Evolutionary conservation across 495 filamentous ascomycete species (phyloP).

Genomic region (Aspergillus sclerotiicarbonarius): DNA sequence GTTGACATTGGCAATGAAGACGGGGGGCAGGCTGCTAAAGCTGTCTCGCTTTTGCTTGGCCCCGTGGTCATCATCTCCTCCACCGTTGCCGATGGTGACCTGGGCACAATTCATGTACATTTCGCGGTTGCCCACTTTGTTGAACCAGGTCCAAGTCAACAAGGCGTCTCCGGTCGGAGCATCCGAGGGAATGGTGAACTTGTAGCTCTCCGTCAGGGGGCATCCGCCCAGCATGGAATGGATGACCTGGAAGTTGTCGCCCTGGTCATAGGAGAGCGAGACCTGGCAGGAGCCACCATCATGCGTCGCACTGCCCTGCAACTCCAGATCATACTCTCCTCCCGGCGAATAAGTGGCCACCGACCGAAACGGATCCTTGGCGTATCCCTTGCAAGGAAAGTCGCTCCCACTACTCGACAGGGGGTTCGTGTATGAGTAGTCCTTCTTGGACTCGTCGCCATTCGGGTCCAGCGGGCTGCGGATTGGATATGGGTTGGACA

Average conservation of each 20-base stretch:
- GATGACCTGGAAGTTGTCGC: slow-evolving; percentile 73
- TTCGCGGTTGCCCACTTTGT: slow-evolving; percentile 83
- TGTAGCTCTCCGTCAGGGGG: slow-evolving; percentile 54
- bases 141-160: slow-evolving; percentile 89
- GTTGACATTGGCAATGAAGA: slow-evolving; percentile 71
- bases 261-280: slow-evolving; percentile 72
- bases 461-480: slow-evolving; percentile 47
- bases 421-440: slow-evolving; percentile 53
- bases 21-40: slow-evolving; percentile 62
- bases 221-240: slow-evolving; percentile 82
- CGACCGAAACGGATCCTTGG: slow-evolving; percentile 42
- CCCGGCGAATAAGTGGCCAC: slow-evolving; percentile 46
- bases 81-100: slow-evolving; percentile 56
- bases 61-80: slow-evolving; percentile 25
- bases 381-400: slow-evolving; percentile 55
- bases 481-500: slow-evolving; percentile 46
- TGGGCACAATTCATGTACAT: slow-evolving; percentile 96
- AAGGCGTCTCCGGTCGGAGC: slow-evolving; percentile 54
- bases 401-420: slow-evolving; percentile 40
- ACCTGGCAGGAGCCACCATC: slow-evolving; percentile 88
- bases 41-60: slow-evolving; percentile 14
- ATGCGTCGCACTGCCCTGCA: slow-evolving; percentile 63
- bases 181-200: slow-evolving; percentile 47
- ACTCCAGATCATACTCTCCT: slow-evolving; percentile 35
- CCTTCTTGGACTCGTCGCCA: slow-evolving; percentile 31